Evolutionary conservation across 768 basidiomycete species (phyloP), one percentile per base, ranked within the genome.

Genomic region (Lactarius quietus): DNA sequence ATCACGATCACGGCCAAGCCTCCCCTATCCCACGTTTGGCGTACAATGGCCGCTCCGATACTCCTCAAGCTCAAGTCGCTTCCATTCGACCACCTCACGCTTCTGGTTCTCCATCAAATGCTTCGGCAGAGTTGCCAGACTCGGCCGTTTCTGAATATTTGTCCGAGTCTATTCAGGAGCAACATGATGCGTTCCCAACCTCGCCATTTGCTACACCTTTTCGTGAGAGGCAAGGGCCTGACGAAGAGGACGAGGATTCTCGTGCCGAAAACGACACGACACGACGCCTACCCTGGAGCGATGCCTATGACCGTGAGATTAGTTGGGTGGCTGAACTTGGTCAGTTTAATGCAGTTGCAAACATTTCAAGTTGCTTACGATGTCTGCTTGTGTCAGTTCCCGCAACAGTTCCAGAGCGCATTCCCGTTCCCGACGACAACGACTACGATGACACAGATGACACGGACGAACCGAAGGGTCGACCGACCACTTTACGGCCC

Each of bases 261-360:
- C 88, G 84, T 72, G 81, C 51, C 9, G 68, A 68, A 38, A 73
- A 72, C 56, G 71, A 72, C n/a, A 70, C 74, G 31, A 33, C 71
- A 39, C 60, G 71, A 36, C 70, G 69, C 36, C 69, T 72, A 12
- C 68, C 72, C 3, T 66, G 72, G 64, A 68, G 65, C 17, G 71
- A 69, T 15, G 69, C 70, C 9, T 70, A 59, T 33, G 72, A 83
- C 54, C 83, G 84, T 51, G 86, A 86, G 70, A 82, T 80, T 53
- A 93, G 90, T 71, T 93, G 90, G 90, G 79, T 90, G 41, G 89
- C 88, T 48, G 84, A 86, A 55, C 87, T 83, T 73, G 86, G 90
- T 90, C 70, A 70, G 84, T 78, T 48, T 36, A n/a, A 8, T 51
- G 48, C 45, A 12, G 35, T 48, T 36, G n/a, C 18, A 28, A 29